Evolutionary conservation across 1,284 basidiomycete genomes (phyloP).

Genomic region (Leccinum ponderosum): DNA sequence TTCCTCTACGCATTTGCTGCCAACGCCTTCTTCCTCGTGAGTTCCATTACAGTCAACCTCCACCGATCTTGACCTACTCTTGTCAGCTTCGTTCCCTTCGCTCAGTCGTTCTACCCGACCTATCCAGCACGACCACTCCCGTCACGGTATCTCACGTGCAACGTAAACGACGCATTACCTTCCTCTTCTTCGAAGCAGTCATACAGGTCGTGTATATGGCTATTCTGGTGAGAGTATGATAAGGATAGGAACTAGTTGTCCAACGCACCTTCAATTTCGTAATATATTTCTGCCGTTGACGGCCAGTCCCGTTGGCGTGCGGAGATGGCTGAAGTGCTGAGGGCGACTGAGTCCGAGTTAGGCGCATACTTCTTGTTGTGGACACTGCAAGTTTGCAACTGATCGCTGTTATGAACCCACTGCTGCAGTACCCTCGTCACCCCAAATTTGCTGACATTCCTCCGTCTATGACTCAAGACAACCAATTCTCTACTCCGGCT

Average conservation of each 20-base stretch:
- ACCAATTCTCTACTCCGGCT: neutral
- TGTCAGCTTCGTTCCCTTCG: slow-evolving; percentile 85
- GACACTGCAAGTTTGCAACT: neutral
- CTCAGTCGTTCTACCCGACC: slow-evolving; percentile 81
- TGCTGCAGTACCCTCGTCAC: neutral
- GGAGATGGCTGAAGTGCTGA: too few species aligned
- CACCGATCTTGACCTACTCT: neutral
- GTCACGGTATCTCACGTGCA: slow-evolving; percentile 78
- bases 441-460: neutral
- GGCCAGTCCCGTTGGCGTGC: neutral
- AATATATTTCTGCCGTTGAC: neutral
- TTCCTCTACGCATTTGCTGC: slow-evolving; percentile 88
- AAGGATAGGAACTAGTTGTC: neutral
- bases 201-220: slow-evolving; percentile 85
- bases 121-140: slow-evolving; percentile 37
- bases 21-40: slow-evolving; percentile 92
- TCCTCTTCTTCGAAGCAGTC: slow-evolving; percentile 76
- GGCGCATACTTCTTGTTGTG: neutral
- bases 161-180: slow-evolving; percentile 79
- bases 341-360: too few species aligned
- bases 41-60: slow-evolving; percentile 28
- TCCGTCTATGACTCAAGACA: neutral
- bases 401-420: neutral
- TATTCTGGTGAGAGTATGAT: slow-evolving; percentile 61
- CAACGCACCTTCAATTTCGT: neutral